Evolutionary conservation across 306 rosid species (phyloP).

Genomic region (Castanopsis chinensis): DNA sequence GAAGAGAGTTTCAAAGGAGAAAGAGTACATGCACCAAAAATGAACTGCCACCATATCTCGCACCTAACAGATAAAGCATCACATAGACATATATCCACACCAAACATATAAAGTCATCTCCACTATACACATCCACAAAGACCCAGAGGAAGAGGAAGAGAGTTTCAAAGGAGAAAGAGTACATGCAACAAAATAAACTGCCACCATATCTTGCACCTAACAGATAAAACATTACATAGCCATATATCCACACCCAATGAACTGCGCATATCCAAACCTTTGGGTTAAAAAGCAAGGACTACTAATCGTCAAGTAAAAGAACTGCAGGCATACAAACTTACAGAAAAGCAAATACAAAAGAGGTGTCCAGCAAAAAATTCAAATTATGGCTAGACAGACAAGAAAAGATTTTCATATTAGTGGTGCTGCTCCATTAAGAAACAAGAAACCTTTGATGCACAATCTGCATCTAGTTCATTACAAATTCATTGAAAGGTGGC

Average conservation of each 20-base stretch:
- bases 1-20: background rate
- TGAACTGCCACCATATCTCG: background rate
- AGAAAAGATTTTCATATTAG: background rate
- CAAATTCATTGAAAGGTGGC: background rate
- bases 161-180: background rate
- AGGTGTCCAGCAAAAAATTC: background rate
- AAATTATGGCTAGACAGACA: background rate
- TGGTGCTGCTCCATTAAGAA: background rate
- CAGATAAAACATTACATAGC: background rate
- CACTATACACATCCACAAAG: background rate
- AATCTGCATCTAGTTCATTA: background rate
- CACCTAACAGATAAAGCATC: background rate
- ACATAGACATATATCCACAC: background rate
- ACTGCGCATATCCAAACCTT: background rate
- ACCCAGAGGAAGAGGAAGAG: background rate
- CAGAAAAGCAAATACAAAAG: background rate
- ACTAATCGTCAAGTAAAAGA: background rate
- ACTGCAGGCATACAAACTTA: background rate
- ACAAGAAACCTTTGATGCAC: background rate
- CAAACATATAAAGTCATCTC: background rate
- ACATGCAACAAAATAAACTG: background rate
- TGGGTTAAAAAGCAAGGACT: background rate
- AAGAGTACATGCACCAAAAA: background rate
- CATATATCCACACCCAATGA: background rate
- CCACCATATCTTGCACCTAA: background rate